Base-by-base conservation (phyloP, 139 green algal genomes). In the Volvox africanus region DNA sequence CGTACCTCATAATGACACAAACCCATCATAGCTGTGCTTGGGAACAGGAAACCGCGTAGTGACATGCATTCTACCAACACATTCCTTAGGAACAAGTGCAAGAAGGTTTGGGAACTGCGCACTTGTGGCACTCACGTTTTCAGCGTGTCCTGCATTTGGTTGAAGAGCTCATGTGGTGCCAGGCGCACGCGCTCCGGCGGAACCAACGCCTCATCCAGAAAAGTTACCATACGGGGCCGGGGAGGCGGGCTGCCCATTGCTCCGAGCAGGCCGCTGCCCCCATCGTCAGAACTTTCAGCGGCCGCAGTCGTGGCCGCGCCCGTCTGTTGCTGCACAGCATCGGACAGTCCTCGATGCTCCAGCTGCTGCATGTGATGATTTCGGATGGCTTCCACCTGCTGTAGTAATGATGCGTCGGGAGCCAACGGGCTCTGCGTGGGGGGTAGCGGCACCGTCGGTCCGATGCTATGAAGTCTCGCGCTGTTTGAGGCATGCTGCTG, bases 61-160 rank as follows among this genome's bases (percentile, higher is more conserved):
- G n/a, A n/a, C n/a, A n/a, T n/a, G n/a, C n/a, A n/a, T n/a, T 55
- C 5, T 55, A 55, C 9, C 5, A 55, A 55, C 44, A 55, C 44
- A 55, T 55, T 9, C 44, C 44, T 5, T 5, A 55, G 44, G 44
- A 55, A 55, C 5, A 55, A 55, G 9, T 55, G 44, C 44, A 55
- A 55, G 44, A 55, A 55, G 44, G 44, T 55, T 55, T 55, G 44
- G 44, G 44, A 55, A 55, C 9, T 9, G 44, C 44, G 65, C 5
- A 73, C 65, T 2, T 5, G 65, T 30, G 65, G 65, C 44, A 84
- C 86, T 26, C 86, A 91, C 87, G 61, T 86, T 20, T 91, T 91
- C 14, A 91, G 61, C 2, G 87, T 91, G 35, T 91, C 61, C 26
- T 91, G 87, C 87, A 91, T 91, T 55, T 91, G 87, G 30, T 65